Evolutionary conservation across 768 basidiomycete species (phyloP).

Genomic region (Macrolepiota fuliginosa): DNA sequence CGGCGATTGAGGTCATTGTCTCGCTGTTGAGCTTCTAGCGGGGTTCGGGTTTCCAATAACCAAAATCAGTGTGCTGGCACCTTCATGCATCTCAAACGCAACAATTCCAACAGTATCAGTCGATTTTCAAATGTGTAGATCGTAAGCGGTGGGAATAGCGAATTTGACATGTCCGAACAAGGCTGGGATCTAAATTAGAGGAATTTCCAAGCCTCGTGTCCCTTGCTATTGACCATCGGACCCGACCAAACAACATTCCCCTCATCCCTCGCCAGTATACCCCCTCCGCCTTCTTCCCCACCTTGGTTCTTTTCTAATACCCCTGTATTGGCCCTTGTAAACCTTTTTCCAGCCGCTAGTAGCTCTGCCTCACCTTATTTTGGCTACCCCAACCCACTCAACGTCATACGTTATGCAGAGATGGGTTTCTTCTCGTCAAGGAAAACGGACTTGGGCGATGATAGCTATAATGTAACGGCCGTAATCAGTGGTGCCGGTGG

Average conservation of each 20-base stretch:
- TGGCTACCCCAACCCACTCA: background rate
- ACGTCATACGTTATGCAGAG: conserved; percentile 34
- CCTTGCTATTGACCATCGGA: conserved; percentile 8
- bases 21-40: background rate
- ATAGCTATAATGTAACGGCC: conserved; percentile 28
- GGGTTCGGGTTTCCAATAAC: background rate
- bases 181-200: conserved; percentile 9
- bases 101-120: background rate
- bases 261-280: background rate
- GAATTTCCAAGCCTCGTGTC: conserved; percentile 16
- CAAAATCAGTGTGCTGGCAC: background rate
- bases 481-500: conserved; percentile 19
- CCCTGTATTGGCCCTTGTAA: background rate
- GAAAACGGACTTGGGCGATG: conserved; percentile 39
- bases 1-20: no score
- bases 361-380: background rate
- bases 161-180: background rate
- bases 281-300: background rate
- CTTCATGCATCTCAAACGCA: background rate
- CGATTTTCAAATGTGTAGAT: background rate
- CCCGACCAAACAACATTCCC: conserved; percentile 2
- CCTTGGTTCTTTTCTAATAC: background rate
- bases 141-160: background rate
- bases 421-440: conserved; percentile 56
- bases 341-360: background rate